These are phyloP conservation scores for Cenchrus americanus DNA, from an alignment of 176 grass and related monocot genomes.

Conservation along the genomic window DNA sequence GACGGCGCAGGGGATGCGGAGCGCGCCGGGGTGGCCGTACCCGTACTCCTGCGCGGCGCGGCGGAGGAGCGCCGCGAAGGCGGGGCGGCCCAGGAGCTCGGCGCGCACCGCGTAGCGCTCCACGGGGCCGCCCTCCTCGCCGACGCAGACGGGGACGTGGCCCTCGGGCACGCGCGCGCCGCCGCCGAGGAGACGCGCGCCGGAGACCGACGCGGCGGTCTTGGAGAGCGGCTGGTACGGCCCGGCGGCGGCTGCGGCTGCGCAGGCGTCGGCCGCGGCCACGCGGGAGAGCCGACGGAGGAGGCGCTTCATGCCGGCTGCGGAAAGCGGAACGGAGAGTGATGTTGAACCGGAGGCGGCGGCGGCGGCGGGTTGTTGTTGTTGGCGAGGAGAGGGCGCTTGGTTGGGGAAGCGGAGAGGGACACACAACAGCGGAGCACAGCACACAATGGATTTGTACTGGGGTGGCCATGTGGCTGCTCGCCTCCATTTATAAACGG, in stretches of 20 bases:
- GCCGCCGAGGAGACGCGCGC: constrained; percentile 17
- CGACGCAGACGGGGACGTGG: constrained; percentile 83
- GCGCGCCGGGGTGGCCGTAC: constrained; percentile 77
- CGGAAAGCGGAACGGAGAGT: background rate
- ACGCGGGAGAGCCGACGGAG: constrained; percentile 77
- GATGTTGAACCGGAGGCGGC: background rate
- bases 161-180: constrained; percentile 53
- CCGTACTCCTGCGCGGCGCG: constrained; percentile 94
- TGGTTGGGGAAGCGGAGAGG: background rate
- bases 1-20: constrained; percentile 88
- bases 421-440: background rate
- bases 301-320: constrained; percentile 57
- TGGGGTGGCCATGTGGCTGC: constrained; percentile 41
- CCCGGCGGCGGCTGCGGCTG: constrained; percentile 14
- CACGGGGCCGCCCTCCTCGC: constrained; percentile 66
- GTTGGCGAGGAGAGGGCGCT: background rate
- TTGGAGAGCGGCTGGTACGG: constrained; percentile 56
- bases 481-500: constrained; percentile 38
- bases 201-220: background rate
- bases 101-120: constrained; percentile 82
- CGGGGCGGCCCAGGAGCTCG: constrained; percentile 64
- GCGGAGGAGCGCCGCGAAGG: constrained; percentile 74
- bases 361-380: background rate
- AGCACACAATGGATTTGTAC: constrained; percentile 22
- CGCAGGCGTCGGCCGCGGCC: constrained; percentile 53